Conservation (phyloP, 2,329 filamentous ascomycete genomes). For the Epicoccum sorghinum region DNA sequence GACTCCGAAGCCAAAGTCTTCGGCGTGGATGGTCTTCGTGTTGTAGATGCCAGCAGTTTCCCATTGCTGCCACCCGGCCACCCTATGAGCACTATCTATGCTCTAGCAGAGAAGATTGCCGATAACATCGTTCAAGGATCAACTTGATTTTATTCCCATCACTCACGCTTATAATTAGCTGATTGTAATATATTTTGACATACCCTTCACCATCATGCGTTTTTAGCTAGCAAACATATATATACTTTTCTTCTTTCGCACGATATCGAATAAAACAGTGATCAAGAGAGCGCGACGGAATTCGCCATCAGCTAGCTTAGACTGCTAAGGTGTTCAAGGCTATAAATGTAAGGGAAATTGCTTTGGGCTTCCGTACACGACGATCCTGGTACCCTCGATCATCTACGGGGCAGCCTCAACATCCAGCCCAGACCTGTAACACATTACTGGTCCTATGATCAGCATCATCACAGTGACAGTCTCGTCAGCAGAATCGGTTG, state of each 20-base stretch:
- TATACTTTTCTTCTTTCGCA: not conserved
- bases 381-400: no score
- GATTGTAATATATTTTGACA: not conserved
- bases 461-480: no score
- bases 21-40: conserved; percentile 39
- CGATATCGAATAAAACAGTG: no score
- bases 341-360: no score
- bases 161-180: not conserved
- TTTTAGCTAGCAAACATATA: not conserved
- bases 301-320: no score
- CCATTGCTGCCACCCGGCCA: conserved; percentile 47
- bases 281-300: no score
- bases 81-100: conserved; percentile 35
- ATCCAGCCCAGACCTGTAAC: no score
- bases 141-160: not conserved
- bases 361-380: no score
- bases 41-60: conserved; percentile 44
- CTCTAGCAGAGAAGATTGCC: conserved; percentile 38
- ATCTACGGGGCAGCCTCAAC: no score
- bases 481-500: no score
- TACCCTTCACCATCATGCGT: not conserved
- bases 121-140: not conserved
- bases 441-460: no score
- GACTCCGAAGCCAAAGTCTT: conserved; percentile 42
- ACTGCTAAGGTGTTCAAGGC: no score